A percentile compares a stretch with the other conserved stretches of the same genome.
These are phyloP conservation scores for Anacardium occidentale DNA, from an alignment of 345 rosid genomes.

Conservation along the genomic window DNA sequence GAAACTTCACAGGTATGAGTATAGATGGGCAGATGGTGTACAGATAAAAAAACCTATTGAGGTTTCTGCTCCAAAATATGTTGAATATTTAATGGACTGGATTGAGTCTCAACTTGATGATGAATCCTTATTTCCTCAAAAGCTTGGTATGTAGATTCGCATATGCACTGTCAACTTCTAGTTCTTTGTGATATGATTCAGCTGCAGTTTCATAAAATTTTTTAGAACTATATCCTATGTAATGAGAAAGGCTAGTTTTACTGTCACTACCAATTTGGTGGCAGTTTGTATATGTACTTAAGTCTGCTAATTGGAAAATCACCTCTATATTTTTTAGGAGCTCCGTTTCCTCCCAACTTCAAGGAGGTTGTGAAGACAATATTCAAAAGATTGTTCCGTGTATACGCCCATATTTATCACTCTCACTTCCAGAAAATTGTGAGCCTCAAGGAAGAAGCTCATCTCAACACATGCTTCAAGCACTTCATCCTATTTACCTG, in stretches of 20 bases:
- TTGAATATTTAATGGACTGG: slow-evolving; percentile 99
- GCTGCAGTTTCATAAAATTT: not conserved
- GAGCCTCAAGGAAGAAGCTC: slow-evolving; percentile 99
- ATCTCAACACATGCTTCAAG: slow-evolving; percentile 98
- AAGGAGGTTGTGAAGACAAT: slow-evolving; percentile 97
- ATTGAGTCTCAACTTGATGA: slow-evolving; percentile 96
- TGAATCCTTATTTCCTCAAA: slow-evolving; percentile 94
- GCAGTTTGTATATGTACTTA: not conserved
- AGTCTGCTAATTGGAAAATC: not conserved
- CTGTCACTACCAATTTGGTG: not conserved
- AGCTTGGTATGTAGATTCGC: slow-evolving; percentile 61
- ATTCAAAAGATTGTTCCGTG: slow-evolving; percentile 91
- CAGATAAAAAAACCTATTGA: slow-evolving; percentile 97
- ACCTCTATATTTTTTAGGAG: slow-evolving; percentile 47
- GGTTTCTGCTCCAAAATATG: slow-evolving; percentile 99
- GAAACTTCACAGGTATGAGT: slow-evolving; percentile 68
- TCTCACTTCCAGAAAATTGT: slow-evolving; percentile 99
- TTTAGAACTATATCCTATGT: not conserved
- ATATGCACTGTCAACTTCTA: slow-evolving; percentile 7
- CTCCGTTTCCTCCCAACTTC: slow-evolving; percentile 97
- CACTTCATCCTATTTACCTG: slow-evolving; percentile 91
- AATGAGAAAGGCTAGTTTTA: not conserved
- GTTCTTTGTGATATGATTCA: slow-evolving; percentile 4
- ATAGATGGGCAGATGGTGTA: slow-evolving; percentile 99
- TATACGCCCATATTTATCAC: slow-evolving; percentile 93